Evolutionary conservation across 352 stramenopile species (phyloP), one percentile per base, ranked within the genome.

Genomic region (Pseudoperonospora humuli): DNA sequence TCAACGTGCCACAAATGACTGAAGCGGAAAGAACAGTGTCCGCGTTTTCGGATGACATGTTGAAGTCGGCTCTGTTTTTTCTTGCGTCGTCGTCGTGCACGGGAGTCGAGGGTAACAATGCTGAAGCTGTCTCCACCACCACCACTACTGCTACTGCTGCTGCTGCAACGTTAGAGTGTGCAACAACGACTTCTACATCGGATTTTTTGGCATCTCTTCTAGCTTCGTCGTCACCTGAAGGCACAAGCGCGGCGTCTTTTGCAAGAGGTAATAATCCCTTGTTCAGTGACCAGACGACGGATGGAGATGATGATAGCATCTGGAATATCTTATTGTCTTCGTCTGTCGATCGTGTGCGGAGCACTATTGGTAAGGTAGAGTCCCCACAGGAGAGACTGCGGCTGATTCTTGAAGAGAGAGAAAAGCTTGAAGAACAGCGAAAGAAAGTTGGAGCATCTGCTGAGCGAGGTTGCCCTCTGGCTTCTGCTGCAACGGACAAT

Each of bases 251-350:
- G 44, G 33, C 42, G 11, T 24, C 47, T 1, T 54, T 52, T n/a
- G 24, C 59, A 0, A 43, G 51, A 5, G 50, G 42, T 1, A 55
- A 37, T 7, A 81, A 83, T 33, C 67, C 70, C 7, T 32, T 81
- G 5, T 82, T 82, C 38, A 83, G 54, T 50, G 62, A 81, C 39
- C 56, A 75, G 52, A 59, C 50, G 28, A 47, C 32, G 15, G 61
- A 53, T 14, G 70, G 61, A 32, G 70, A 82, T 21, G 72, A 80
- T 1, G 70, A 85, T 43, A 82, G 70, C 28, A 80, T 86, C 26
- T 88, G 73, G 76, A 80, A 72, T 31, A 61, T 86, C 19, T 46
- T 88, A 10, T 56, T 88, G 2, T 64, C 70, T 2, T 84, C 76
- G 19, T 88, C 76, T 1, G 72, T 88, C 7, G 76, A 86, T 48